Evolutionary conservation across 139 green algal species (phyloP).

Genomic region (Chlamydomonas asymmetrica): DNA sequence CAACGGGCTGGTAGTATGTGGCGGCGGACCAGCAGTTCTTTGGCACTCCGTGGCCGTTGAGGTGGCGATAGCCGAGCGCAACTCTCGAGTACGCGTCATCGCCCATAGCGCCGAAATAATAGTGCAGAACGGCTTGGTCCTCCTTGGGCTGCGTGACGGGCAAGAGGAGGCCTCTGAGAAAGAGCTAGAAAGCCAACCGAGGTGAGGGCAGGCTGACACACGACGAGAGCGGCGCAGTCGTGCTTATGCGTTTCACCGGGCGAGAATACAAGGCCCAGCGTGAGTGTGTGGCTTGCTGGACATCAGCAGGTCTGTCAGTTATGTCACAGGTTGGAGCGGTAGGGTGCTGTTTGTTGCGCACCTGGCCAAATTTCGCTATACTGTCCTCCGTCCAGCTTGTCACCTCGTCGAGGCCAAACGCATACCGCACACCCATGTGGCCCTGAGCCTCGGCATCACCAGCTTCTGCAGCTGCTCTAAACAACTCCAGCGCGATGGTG

Average conservation of each 20-base stretch:
- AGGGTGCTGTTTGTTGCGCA: too few species aligned
- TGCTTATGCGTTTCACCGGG: too few species aligned
- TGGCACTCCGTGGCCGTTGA: slow-evolving; percentile 75
- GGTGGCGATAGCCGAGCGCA: slow-evolving; percentile 82
- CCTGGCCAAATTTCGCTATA: slow-evolving; percentile 40
- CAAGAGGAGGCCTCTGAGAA: too few species aligned
- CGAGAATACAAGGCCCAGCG: too few species aligned
- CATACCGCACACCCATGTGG: slow-evolving; percentile 61
- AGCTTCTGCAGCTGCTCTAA: slow-evolving; percentile 57
- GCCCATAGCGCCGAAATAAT: slow-evolving; percentile 77
- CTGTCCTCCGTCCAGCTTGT: slow-evolving; percentile 23
- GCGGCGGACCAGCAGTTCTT: slow-evolving; percentile 77
- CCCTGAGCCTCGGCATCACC: slow-evolving; percentile 76
- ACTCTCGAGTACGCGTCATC: slow-evolving; percentile 71
- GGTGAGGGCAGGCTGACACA: too few species aligned
- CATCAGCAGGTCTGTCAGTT: too few species aligned
- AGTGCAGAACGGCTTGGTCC: slow-evolving; percentile 69
- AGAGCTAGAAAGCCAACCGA: too few species aligned
- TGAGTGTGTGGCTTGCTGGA: too few species aligned
- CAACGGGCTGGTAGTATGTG: slow-evolving; percentile 86
- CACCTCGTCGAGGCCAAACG: slow-evolving; percentile 61
- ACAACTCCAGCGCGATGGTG: slow-evolving; percentile 63
- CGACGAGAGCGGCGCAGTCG: too few species aligned
- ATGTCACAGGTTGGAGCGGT: too few species aligned
- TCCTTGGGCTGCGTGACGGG: slow-evolving; percentile 46